These are phyloP conservation scores for Leccinum truebloodii DNA, from an alignment of 768 basidiomycete species.

Conservation along the genomic window DNA sequence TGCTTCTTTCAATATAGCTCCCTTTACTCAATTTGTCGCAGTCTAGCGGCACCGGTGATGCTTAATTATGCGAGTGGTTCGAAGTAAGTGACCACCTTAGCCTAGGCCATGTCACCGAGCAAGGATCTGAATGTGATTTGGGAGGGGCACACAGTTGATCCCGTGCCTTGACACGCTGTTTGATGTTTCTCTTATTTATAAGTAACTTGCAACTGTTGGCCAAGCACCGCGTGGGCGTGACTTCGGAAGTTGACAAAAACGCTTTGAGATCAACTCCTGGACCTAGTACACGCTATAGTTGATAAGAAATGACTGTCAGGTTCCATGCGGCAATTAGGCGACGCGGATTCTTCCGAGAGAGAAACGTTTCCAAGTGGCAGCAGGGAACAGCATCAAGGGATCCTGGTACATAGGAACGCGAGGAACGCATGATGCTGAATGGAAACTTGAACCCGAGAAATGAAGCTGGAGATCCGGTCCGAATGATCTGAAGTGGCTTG, in stretches of 20 bases:
- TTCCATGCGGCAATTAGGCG: background rate
- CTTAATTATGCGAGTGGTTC: background rate
- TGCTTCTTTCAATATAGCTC: background rate
- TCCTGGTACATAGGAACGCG: background rate
- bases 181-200: background rate
- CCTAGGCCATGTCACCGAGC: background rate
- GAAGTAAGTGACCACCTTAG: background rate
- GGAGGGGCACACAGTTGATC: background rate
- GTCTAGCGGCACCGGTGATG: background rate
- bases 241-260: background rate
- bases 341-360: background rate
- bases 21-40: background rate
- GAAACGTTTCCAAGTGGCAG: background rate
- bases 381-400: background rate
- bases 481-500: background rate
- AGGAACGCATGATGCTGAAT: background rate
- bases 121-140: background rate
- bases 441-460: background rate
- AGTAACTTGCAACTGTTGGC: background rate
- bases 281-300: background rate
- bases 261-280: background rate
- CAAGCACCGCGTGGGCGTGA: background rate
- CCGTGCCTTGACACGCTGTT: background rate
- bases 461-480: background rate
- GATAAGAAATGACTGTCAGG: background rate